Percentiles rank a stretch among this genome's conserved stretches.
These are phyloP conservation scores for Flaveria bidentis DNA, from an alignment of 129 eudicot species.

Conservation along the genomic window DNA sequence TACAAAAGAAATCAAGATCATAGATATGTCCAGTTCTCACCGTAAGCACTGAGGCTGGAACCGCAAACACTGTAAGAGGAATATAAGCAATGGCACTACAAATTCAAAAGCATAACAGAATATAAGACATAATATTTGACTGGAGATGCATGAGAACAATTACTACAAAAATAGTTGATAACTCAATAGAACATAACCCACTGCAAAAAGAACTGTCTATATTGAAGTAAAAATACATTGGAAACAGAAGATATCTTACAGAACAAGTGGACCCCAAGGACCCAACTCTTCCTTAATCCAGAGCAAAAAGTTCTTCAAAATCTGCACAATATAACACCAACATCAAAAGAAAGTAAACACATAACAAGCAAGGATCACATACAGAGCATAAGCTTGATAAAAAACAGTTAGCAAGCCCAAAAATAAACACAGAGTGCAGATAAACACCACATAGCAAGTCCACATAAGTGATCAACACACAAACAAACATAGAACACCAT, in stretches of 20 bases:
- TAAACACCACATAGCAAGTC: not conserved
- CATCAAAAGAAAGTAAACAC: slow-evolving; percentile 17
- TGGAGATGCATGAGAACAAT: not conserved
- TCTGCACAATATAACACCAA: slow-evolving; percentile 43
- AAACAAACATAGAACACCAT: not conserved
- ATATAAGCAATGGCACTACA: slow-evolving; percentile 93
- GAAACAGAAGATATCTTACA: slow-evolving; percentile 55
- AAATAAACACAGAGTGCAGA: not conserved
- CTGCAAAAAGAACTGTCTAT: slow-evolving; percentile 9
- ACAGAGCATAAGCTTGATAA: not conserved
- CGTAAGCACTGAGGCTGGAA: slow-evolving; percentile 96
- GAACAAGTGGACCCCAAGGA: slow-evolving; percentile 96
- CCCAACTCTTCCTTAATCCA: slow-evolving; percentile 94
- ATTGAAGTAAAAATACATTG: not conserved
- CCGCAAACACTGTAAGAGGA: slow-evolving; percentile 89
- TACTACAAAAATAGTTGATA: not conserved
- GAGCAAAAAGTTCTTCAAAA: slow-evolving; percentile 72
- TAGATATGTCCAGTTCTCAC: slow-evolving; percentile 36
- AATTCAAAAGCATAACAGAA: slow-evolving; percentile 13
- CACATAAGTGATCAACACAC: not conserved
- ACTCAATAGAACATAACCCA: slow-evolving; percentile 9
- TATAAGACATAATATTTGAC: slow-evolving; percentile 16
- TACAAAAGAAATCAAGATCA: not conserved
- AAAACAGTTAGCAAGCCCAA: slow-evolving; percentile 1
- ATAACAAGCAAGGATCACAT: slow-evolving; percentile 14